Percentiles rank a stretch among this genome's conserved stretches.
Conservation (phyloP, 768 basidiomycete species). For the Panellus pusillus region DNA sequence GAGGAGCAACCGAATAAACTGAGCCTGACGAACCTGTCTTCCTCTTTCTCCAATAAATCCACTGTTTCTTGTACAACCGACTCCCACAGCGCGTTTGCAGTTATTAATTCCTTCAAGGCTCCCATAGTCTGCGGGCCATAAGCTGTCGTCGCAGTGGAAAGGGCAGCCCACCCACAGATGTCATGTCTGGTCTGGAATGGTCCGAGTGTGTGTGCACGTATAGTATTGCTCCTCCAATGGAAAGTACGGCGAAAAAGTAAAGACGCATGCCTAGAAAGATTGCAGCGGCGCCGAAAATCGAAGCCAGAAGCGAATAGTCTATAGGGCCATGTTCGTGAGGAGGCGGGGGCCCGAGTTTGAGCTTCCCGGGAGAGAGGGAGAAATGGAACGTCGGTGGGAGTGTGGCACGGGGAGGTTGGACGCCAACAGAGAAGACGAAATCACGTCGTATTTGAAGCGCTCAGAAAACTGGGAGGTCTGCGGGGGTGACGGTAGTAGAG, state of each 20-base stretch:
- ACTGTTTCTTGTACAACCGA: conserved; percentile 71
- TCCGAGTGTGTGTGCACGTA: conserved; percentile 35
- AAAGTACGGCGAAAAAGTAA: conserved; percentile 39
- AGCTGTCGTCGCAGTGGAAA: conserved; percentile 7
- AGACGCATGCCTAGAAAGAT: conserved; percentile 45
- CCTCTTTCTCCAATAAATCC: conserved; percentile 64
- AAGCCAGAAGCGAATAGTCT: conserved; percentile 38
- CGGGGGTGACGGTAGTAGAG: conserved; percentile 36
- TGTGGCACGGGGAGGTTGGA: conserved; percentile 47
- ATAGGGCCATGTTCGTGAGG: conserved; percentile 34
- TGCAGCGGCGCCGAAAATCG: conserved; percentile 38
- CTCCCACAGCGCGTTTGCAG: conserved; percentile 73
- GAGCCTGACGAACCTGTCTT: conserved; percentile 50
- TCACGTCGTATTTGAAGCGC: conserved; percentile 82
- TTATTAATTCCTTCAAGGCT: conserved; percentile 65
- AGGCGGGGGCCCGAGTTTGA: conserved; percentile 30
- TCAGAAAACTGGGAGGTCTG: conserved; percentile 60
- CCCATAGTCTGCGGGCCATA: conserved; percentile 53
- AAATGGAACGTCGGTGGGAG: conserved; percentile 31
- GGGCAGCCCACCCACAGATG: conserved; percentile 44
- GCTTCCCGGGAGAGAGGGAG: conserved; percentile 49
- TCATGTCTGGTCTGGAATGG: conserved; percentile 48
- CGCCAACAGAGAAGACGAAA: conserved; percentile 77
- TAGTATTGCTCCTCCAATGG: conserved; percentile 39
- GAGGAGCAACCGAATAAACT: neutral